These are phyloP conservation scores for Aspergillus transmontanensis DNA, from an alignment of 2,329 filamentous ascomycete species.

Conservation along the genomic window DNA sequence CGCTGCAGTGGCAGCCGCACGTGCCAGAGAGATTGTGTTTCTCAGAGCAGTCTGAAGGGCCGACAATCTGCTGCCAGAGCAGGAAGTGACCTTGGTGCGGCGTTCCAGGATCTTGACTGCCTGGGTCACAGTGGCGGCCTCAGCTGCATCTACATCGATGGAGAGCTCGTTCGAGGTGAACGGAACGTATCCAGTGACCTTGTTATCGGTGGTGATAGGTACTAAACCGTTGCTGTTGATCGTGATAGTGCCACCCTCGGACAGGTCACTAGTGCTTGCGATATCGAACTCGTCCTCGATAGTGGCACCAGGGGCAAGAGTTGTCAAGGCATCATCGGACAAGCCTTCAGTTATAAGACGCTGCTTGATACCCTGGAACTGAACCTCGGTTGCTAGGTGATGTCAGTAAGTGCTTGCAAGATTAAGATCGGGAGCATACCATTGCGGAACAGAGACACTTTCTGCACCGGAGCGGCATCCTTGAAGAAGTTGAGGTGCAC, in stretches of 20 bases:
- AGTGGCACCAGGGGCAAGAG: conserved; percentile 31
- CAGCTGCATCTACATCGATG: conserved; percentile 58
- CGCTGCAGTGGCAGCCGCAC: conserved; percentile 57
- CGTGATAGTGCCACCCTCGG: conserved; percentile 56
- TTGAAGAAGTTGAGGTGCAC: conserved; percentile 42
- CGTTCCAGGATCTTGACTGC: conserved; percentile 45
- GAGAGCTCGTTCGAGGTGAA: conserved; percentile 63
- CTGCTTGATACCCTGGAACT: conserved; percentile 36
- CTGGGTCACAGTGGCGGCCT: conserved; percentile 55
- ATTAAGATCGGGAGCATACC: conserved; percentile 20
- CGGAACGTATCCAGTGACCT: conserved; percentile 57
- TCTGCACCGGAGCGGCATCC: conserved; percentile 38
- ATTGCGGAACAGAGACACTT: conserved; percentile 36
- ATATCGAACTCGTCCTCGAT: conserved; percentile 39
- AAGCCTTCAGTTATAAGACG: conserved; percentile 31
- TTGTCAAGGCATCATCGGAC: conserved; percentile 31
- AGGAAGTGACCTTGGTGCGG: conserved; percentile 58
- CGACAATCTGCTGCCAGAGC: conserved; percentile 51
- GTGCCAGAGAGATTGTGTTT: conserved; percentile 50
- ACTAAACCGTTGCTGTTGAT: conserved; percentile 60
- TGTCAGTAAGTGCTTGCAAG: conserved; percentile 12
- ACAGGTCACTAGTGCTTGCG: conserved; percentile 44
- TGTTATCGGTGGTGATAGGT: conserved; percentile 55
- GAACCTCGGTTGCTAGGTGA: conserved; percentile 28
- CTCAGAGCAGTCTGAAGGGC: conserved; percentile 55